Evolutionary conservation across 371 early-diverging fungal genomes (phyloP).

Genomic region (Catenaria anguillulae): DNA sequence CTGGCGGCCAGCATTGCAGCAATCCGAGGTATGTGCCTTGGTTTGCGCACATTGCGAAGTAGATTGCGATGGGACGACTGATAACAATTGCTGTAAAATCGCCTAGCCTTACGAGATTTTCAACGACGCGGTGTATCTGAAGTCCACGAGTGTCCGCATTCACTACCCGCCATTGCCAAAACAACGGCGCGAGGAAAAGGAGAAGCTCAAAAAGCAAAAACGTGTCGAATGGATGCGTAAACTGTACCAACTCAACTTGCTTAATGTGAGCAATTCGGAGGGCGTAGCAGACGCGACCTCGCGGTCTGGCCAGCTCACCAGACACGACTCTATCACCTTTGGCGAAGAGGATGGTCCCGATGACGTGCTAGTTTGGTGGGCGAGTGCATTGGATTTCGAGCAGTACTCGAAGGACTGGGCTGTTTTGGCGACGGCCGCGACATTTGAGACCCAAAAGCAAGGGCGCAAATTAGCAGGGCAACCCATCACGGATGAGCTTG

Average conservation of each 20-base stretch:
- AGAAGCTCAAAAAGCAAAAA: conserved; percentile 14
- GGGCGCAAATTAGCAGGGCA: no score
- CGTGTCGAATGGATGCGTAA: conserved; percentile 30
- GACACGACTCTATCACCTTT: neutral
- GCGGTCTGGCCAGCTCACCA: conserved; percentile 1
- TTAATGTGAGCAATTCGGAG: no score
- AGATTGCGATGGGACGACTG: no score
- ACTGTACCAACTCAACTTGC: no score
- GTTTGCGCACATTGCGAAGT: neutral
- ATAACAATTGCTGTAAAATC: neutral
- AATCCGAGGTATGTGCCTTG: no score
- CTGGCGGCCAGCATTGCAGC: conserved; percentile 34
- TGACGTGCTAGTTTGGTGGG: conserved; percentile 18
- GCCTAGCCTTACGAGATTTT: neutral
- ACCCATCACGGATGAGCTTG: no score
- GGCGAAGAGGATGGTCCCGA: conserved; percentile 9
- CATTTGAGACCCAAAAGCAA: no score
- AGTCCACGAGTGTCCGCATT: neutral
- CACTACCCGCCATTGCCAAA: neutral
- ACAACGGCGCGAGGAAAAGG: conserved; percentile 17
- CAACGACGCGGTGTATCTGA: neutral
- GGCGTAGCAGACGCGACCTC: conserved; percentile 1
- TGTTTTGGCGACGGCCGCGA: conserved; percentile 18
- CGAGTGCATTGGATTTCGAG: conserved; percentile 29
- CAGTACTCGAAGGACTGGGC: conserved; percentile 24